Evolutionary conservation across 2,329 filamentous ascomycete species (phyloP), one percentile per base, ranked within the genome.

Genomic region (Samsoniella hepiali): DNA sequence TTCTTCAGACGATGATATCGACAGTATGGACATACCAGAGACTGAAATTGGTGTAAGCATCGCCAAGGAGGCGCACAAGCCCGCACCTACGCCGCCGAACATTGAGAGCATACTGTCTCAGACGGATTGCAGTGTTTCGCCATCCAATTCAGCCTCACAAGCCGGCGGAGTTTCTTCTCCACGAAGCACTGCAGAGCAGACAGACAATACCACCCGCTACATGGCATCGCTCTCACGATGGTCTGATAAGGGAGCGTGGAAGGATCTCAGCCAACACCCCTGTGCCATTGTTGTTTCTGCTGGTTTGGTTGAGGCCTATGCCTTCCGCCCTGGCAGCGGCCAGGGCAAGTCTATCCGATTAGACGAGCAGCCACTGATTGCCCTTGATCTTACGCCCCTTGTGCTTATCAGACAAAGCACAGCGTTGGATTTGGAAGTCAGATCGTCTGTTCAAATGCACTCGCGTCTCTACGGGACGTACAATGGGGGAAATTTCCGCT

Each of bases 341-440:
- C 73, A 75, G 40, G 27, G 31, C 31, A 76, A 79, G 6, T 54
- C 54, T 13, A 27, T 58, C 32, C 45, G 40, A n/a, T 10, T 64
- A 8, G 58, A 64, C 38, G 63, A 64, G 17, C 58, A 57, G 42
- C 84, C 85, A 4, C 74, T 88, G 27, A 78, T 89, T 50, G 90
- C 89, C 6, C 84, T 97, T 40, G 92, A 97, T 71, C 85, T 99
- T 49, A 98, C 94, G 0, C 95, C 95, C 0, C 81, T 97, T 44
- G 94, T 98, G 8, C 90, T 93, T 68, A 88, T 98, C 65, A 87
- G 94, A 66, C 90, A 94, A 71, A 95, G 93, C 70, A 99, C 93
- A 29, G 91, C 91, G 3, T 85, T 99, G 38, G 95, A 99, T 73
- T 91, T 99, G 61, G 95, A 96, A 68, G 91, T 99, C 67, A 90